A percentile compares a stretch with the other conserved stretches of the same genome.
These are phyloP conservation scores for Pseudofabraea citricarpa DNA, from an alignment of 2,329 filamentous ascomycete genomes.

Conservation along the genomic window DNA sequence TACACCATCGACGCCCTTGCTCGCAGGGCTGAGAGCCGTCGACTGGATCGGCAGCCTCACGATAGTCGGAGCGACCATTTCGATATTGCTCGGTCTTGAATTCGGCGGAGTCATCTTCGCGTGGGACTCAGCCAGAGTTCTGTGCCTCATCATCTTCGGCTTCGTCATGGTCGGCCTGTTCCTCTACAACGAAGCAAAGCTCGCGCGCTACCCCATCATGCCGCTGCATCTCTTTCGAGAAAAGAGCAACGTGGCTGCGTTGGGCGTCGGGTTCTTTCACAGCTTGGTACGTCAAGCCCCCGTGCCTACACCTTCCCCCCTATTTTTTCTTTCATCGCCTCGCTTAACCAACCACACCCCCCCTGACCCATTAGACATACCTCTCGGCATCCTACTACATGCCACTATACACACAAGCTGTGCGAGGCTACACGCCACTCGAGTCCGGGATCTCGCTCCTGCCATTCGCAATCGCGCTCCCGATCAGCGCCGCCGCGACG, in stretches of 20 bases:
- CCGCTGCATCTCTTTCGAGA: slow-evolving; percentile 67
- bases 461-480: slow-evolving; percentile 62
- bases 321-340: slow-evolving; percentile 77
- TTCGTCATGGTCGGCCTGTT: slow-evolving; percentile 54
- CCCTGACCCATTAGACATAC: slow-evolving; percentile 40
- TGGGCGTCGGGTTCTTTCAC: slow-evolving; percentile 67
- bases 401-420: slow-evolving; percentile 71
- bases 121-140: slow-evolving; percentile 33
- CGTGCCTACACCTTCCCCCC: slow-evolving; percentile 45
- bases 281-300: slow-evolving; percentile 44
- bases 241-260: slow-evolving; percentile 60
- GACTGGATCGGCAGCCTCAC: slow-evolving; percentile 57
- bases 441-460: slow-evolving; percentile 72
- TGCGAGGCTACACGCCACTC: slow-evolving; percentile 64
- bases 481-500: slow-evolving; percentile 50
- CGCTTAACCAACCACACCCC: too few relatives aligned
- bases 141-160: slow-evolving; percentile 54
- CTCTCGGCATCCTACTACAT: slow-evolving; percentile 2
- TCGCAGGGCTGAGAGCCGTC: slow-evolving; percentile 55
- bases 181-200: slow-evolving; percentile 64
- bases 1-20: slow-evolving; percentile 58
- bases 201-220: slow-evolving; percentile 75
- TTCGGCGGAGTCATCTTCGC: slow-evolving; percentile 70
- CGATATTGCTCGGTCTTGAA: slow-evolving; percentile 82
- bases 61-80: slow-evolving; percentile 68